phyloP scores from a whole-genome alignment of 768 basidiomycete species.

The Pulveroboletus sp. region DNA sequence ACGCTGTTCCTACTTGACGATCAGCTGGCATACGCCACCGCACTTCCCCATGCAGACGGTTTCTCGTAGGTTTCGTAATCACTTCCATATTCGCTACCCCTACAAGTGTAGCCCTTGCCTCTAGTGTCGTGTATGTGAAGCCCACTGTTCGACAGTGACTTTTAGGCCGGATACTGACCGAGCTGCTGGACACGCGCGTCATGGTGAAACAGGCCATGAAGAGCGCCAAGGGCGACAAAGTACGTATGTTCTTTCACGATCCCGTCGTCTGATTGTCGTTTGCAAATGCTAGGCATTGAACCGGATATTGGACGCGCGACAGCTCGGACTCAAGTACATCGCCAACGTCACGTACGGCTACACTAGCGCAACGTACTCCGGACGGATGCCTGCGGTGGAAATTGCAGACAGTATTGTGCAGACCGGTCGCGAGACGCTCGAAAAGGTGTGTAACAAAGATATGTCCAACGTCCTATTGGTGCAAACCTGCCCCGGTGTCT shows the following conservation, averaged over 20 bases:
- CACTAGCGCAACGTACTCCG: conserved; percentile 90
- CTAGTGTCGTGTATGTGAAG: conserved; percentile 93
- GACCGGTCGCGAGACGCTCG: conserved; percentile 90
- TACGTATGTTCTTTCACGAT: conserved; percentile 23
- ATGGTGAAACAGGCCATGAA: conserved; percentile 99
- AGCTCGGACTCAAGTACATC: conserved; percentile 91
- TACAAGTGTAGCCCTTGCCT: too few relatives aligned
- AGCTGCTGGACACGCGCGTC: conserved; percentile 89
- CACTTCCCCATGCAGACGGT: too few relatives aligned
- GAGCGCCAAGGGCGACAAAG: conserved; percentile 68
- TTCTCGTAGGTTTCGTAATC: too few relatives aligned
- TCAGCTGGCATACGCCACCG: too few relatives aligned
- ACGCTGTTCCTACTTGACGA: too few relatives aligned
- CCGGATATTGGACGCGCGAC: conserved; percentile 82
- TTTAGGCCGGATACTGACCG: conserved; percentile 85
- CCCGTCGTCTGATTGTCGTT: background rate
- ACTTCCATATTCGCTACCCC: too few relatives aligned
- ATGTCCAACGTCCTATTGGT: background rate
- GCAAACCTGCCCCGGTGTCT: background rate
- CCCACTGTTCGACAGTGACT: conserved; percentile 78
- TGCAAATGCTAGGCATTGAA: conserved; percentile 52
- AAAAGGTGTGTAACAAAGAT: conserved; percentile 56
- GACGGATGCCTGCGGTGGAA: conserved; percentile 97
- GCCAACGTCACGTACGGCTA: conserved; percentile 96
- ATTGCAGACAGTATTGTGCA: conserved; percentile 98